Conservation (phyloP, 2,329 filamentous ascomycete genomes). For the Ceratocystis eucalypticola region DNA sequence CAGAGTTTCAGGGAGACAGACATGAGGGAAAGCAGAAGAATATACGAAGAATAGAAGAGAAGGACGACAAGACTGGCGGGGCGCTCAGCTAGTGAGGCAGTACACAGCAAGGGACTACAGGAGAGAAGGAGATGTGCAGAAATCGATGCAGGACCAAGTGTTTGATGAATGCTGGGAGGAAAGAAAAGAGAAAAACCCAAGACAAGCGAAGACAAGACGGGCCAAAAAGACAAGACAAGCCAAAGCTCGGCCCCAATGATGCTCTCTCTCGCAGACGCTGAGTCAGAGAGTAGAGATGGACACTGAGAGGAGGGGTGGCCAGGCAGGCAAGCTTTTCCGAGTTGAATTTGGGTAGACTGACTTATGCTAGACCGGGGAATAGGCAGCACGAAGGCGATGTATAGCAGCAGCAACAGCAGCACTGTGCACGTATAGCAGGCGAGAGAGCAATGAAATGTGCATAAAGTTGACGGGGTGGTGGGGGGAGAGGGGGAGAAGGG, state of each 20-base stretch:
- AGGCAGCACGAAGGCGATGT: not conserved
- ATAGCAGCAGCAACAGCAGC: too few relatives aligned
- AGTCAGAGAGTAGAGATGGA: conserved; percentile 4
- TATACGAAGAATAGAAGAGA: not conserved
- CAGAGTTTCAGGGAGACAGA: too few relatives aligned
- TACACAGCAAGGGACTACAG: too few relatives aligned
- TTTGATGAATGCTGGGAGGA: too few relatives aligned
- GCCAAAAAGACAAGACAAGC: not conserved
- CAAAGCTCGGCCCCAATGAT: conserved; percentile 5
- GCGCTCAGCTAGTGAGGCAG: too few relatives aligned
- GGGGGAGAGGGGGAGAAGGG: not conserved
- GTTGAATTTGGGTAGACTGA: not conserved
- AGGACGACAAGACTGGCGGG: not conserved
- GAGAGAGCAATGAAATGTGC: not conserved
- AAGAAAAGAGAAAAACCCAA: not conserved
- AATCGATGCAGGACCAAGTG: too few relatives aligned
- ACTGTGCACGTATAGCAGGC: not conserved
- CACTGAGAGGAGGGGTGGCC: not conserved
- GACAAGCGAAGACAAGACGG: not conserved
- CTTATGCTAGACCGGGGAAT: not conserved
- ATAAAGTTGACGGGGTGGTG: not conserved
- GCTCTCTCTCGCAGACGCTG: not conserved
- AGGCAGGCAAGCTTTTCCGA: not conserved
- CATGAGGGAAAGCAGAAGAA: not conserved
- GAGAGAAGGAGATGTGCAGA: too few relatives aligned